These are phyloP conservation scores for Colletotrichum orbiculare DNA, from an alignment of 2,329 filamentous ascomycete genomes.

Conservation along the genomic window DNA sequence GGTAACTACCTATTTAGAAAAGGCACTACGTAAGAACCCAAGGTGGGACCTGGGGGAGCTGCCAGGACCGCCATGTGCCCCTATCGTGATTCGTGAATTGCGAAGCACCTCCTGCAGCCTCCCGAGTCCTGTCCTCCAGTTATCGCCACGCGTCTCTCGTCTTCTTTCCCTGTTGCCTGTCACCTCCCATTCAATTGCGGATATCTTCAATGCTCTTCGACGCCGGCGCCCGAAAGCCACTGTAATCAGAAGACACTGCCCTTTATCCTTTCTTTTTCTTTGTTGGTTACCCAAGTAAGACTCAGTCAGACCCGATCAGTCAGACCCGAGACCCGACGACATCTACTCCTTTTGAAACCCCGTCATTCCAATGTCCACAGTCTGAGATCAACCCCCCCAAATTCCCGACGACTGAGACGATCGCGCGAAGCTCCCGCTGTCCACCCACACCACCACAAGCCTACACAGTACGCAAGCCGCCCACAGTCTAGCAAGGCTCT, in stretches of 20 bases:
- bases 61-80: constrained; percentile 20
- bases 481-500: constrained; percentile 9
- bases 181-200: not conserved
- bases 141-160: constrained; percentile 35
- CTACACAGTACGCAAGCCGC: constrained; percentile 23
- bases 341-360: not conserved
- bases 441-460: constrained; percentile 15
- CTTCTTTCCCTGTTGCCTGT: constrained; percentile 1
- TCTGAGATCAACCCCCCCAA: constrained; percentile 4
- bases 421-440: constrained; percentile 22
- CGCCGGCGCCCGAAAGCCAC: constrained; percentile 17
- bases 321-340: not conserved
- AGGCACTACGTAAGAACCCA: too few relatives aligned
- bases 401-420: constrained; percentile 25
- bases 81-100: constrained; percentile 34
- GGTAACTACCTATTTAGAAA: not conserved
- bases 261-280: not conserved
- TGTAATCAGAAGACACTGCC: not conserved
- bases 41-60: not conserved
- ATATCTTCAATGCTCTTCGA: constrained; percentile 7
- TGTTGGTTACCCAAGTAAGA: not conserved
- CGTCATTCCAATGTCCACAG: not conserved
- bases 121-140: not conserved
- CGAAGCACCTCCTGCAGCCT: constrained; percentile 8
- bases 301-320: not conserved